These are phyloP conservation scores for Solanum dulcamara DNA, from an alignment of 257 asterid species.

Conservation along the genomic window DNA sequence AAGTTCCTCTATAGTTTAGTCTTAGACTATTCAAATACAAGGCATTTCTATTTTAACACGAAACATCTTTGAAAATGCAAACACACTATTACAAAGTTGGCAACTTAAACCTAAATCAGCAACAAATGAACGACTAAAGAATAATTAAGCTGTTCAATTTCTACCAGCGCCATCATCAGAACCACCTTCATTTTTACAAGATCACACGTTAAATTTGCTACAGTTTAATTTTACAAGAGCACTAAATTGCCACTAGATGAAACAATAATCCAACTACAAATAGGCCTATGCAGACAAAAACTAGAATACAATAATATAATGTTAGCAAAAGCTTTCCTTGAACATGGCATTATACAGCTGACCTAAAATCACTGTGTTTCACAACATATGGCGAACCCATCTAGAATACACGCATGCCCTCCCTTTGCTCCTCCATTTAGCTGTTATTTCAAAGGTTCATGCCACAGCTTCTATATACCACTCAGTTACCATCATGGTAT, in stretches of 20 bases:
- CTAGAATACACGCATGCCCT: neutral
- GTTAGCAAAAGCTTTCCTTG: slow-evolving; percentile 8
- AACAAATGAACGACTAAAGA: neutral
- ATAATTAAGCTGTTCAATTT: neutral
- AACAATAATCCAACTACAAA: slow-evolving; percentile 19
- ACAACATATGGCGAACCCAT: slow-evolving; percentile 9
- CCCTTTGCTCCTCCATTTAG: neutral
- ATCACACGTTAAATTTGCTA: slow-evolving; percentile 14
- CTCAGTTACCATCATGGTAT: neutral
- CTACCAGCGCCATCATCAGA: neutral
- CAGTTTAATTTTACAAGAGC: slow-evolving; percentile 19
- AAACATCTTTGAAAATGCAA: too few relatives aligned
- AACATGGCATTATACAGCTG: slow-evolving; percentile 43
- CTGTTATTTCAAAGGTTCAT: neutral
- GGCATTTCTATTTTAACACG: neutral
- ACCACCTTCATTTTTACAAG: slow-evolving; percentile 22
- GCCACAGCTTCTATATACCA: neutral
- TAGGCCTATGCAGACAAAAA: slow-evolving; percentile 10
- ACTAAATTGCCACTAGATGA: slow-evolving; percentile 12
- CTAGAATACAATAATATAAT: slow-evolving; percentile 31
- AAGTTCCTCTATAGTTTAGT: neutral
- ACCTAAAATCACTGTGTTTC: slow-evolving; percentile 23
- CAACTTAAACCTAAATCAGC: neutral
- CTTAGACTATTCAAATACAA: neutral
- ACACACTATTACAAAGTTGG: neutral